Conservation (phyloP, 129 eudicot genomes). For the Oenanthe sinensis region DNA sequence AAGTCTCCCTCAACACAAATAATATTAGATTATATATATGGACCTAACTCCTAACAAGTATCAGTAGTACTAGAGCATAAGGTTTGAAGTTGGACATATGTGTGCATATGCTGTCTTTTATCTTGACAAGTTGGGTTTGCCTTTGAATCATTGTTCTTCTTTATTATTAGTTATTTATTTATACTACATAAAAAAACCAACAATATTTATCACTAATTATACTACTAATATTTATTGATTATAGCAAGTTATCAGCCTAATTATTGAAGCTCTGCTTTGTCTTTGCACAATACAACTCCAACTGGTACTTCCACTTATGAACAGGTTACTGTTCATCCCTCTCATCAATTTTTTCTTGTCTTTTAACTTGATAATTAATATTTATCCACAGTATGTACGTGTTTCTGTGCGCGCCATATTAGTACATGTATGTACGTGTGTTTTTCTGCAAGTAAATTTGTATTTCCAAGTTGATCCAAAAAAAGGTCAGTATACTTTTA, state of each 20-base stretch:
- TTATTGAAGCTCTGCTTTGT: slow-evolving; percentile 17
- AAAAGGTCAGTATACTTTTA: background rate
- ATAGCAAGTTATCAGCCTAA: slow-evolving; percentile 14
- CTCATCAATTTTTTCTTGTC: background rate
- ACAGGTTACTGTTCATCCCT: background rate
- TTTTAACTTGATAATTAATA: background rate
- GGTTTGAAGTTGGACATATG: slow-evolving; percentile 6
- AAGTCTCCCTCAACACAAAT: no score
- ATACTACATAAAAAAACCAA: no score
- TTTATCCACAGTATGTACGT: background rate
- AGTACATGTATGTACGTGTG: background rate
- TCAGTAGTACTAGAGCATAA: background rate
- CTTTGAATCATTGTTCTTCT: slow-evolving; percentile 30
- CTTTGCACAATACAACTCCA: slow-evolving; percentile 13
- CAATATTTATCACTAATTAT: background rate
- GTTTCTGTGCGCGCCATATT: background rate
- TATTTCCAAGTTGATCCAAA: background rate
- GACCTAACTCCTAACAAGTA: background rate
- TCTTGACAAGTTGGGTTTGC: slow-evolving; percentile 34
- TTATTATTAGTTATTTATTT: slow-evolving; percentile 17
- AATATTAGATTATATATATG: background rate
- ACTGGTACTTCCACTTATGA: background rate
- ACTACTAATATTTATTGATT: slow-evolving; percentile 18
- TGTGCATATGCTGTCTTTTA: background rate
- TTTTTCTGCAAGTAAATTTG: no score